Percentiles rank a stretch among this genome's conserved stretches.
Evolutionary conservation across 106 monocot genomes (phyloP).

Genomic region (Triglochin maritima): DNA sequence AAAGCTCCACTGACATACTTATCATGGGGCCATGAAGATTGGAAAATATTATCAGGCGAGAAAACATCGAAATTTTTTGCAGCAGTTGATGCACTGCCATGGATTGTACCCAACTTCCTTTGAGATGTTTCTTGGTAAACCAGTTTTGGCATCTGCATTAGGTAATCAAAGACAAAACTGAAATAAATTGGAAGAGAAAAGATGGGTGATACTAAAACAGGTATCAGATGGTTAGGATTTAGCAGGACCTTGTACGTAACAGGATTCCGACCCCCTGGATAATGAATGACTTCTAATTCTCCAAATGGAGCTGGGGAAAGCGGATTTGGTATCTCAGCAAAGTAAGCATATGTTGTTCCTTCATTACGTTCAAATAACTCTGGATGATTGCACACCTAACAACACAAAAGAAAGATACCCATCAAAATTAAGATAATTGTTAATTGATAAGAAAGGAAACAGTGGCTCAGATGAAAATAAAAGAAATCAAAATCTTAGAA

Average conservation of each 20-base stretch:
- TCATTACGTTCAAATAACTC: conserved; percentile 98
- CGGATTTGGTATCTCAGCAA: conserved; percentile 74
- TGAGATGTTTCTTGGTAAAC: conserved; percentile 41
- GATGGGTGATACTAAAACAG: not conserved
- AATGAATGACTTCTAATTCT: conserved; percentile 59
- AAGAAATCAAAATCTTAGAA: not conserved
- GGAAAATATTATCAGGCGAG: conserved; percentile 43
- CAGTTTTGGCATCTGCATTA: conserved; percentile 73
- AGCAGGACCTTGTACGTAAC: conserved; percentile 64
- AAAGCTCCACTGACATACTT: conserved; percentile 35
- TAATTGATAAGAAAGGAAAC: not conserved
- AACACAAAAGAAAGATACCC: conserved; percentile 3
- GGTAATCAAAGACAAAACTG: not conserved
- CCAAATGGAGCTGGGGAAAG: conserved; percentile 76
- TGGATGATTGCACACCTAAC: conserved; percentile 96
- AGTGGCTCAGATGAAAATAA: not conserved
- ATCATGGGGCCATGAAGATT: conserved; percentile 31
- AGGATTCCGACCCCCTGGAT: conserved; percentile 82
- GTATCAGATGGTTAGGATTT: not conserved
- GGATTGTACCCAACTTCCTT: conserved; percentile 21
- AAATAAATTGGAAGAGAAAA: not conserved
- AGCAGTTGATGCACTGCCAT: conserved; percentile 14
- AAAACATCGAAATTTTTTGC: conserved; percentile 63
- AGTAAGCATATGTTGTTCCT: conserved; percentile 78
- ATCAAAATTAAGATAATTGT: no score